Evolutionary conservation across 768 basidiomycete genomes (phyloP).

Genomic region (Collybia nuda): DNA sequence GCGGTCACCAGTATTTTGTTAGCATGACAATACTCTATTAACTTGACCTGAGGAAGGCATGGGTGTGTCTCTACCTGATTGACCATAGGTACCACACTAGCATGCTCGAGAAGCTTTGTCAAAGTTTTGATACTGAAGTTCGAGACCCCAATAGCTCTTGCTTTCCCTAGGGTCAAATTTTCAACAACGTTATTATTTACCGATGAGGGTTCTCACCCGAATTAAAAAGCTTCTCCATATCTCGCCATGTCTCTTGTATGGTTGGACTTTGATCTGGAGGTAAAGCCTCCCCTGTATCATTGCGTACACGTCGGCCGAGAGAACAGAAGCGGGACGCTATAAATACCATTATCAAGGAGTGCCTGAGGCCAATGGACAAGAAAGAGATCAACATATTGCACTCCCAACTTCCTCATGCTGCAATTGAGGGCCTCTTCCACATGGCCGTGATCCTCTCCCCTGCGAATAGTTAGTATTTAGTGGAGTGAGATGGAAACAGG

Average conservation of each 20-base stretch:
- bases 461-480: constrained; percentile 24
- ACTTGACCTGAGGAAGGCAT: constrained; percentile 41
- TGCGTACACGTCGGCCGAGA: background rate
- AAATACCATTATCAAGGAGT: constrained; percentile 14
- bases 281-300: constrained; percentile 9
- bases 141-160: constrained; percentile 44
- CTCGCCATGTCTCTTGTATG: constrained; percentile 37
- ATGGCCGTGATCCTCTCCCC: constrained; percentile 30
- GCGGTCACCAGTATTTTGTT: constrained; percentile 45
- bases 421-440: constrained; percentile 31
- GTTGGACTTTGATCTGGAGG: constrained; percentile 24
- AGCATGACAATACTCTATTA: constrained; percentile 38
- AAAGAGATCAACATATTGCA: constrained; percentile 50
- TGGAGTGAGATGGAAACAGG: constrained; percentile 11
- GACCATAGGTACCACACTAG: constrained; percentile 37
- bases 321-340: background rate
- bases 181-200: background rate
- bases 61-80: constrained; percentile 46
- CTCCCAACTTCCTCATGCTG: constrained; percentile 30
- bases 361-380: constrained; percentile 40
- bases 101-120: constrained; percentile 31
- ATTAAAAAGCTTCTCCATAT: constrained; percentile 36
- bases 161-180: constrained; percentile 24
- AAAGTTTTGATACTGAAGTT: constrained; percentile 47
- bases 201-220: constrained; percentile 24